A percentile compares a stretch with the other conserved stretches of the same genome.
These are phyloP conservation scores for Escovopsis sp. DNA, from an alignment of 2,329 filamentous ascomycete species.

Conservation along the genomic window DNA sequence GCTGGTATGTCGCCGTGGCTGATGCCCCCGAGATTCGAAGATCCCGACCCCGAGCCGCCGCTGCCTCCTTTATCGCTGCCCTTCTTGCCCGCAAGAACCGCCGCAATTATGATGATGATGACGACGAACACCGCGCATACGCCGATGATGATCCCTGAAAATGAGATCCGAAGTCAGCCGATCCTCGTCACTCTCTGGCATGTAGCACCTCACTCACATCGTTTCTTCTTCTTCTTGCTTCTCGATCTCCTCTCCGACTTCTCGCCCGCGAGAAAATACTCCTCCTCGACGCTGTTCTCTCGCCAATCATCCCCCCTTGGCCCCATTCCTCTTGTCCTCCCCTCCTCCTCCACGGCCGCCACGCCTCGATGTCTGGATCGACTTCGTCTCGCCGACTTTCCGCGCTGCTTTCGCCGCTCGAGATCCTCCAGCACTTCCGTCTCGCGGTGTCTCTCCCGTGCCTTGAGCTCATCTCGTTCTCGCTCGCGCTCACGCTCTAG, in stretches of 20 bases:
- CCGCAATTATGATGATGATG: slow-evolving; percentile 52
- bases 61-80: slow-evolving; percentile 9
- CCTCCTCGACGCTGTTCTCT: slow-evolving; percentile 31
- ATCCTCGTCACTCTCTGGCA: neutral
- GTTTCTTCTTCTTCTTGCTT: slow-evolving; percentile 42
- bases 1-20: slow-evolving; percentile 43
- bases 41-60: slow-evolving; percentile 14
- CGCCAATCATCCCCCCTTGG: slow-evolving; percentile 28
- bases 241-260: slow-evolving; percentile 31
- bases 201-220: slow-evolving; percentile 37
- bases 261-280: slow-evolving; percentile 27
- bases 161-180: slow-evolving; percentile 10
- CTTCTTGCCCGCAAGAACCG: slow-evolving; percentile 50
- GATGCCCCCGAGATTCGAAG: slow-evolving; percentile 30
- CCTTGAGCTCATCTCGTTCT: slow-evolving; percentile 5
- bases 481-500: slow-evolving; percentile 10
- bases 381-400: slow-evolving; percentile 23
- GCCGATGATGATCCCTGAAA: slow-evolving; percentile 40
- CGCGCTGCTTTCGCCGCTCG: slow-evolving; percentile 12
- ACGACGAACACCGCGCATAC: slow-evolving; percentile 40
- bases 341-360: slow-evolving; percentile 56
- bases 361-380: slow-evolving; percentile 55
- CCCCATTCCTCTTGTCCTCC: slow-evolving; percentile 23
- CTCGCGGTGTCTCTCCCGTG: too few species aligned
- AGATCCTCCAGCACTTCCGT: slow-evolving; percentile 9